Conservation (phyloP, 2,329 filamentous ascomycete genomes). For the Botrytis galanthina region DNA sequence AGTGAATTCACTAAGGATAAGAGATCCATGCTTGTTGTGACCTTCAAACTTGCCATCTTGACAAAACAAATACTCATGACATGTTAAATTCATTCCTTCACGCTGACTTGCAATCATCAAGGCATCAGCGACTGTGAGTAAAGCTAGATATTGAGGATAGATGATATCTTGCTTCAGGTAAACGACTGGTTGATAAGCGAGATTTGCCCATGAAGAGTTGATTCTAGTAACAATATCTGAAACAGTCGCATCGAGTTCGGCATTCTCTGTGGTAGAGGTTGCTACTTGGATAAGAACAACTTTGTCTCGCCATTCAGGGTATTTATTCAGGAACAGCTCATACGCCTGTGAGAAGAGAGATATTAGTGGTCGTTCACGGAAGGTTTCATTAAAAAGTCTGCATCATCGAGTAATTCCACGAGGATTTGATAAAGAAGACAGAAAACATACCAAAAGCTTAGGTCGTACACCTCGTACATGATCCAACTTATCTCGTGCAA, state of each 20-base stretch:
- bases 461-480: constrained; percentile 88
- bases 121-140: constrained; percentile 84
- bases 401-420: not conserved
- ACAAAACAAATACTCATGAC: constrained; percentile 89
- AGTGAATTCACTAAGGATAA: constrained; percentile 94
- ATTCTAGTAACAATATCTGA: constrained; percentile 94
- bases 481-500: constrained; percentile 91
- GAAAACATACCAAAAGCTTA: constrained; percentile 63
- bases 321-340: constrained; percentile 90
- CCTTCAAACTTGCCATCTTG: constrained; percentile 74
- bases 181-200: constrained; percentile 88
- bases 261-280: constrained; percentile 83
- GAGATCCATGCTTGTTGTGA: constrained; percentile 77
- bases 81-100: constrained; percentile 96
- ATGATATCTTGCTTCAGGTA: constrained; percentile 95
- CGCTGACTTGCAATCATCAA: constrained; percentile 94
- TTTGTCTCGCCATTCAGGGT: constrained; percentile 84
- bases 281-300: constrained; percentile 93
- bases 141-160: constrained; percentile 87
- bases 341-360: constrained; percentile 50
- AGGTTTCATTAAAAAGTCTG: not conserved
- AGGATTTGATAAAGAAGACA: not conserved
- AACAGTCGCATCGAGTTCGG: constrained; percentile 81
- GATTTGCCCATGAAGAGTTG: constrained; percentile 85
- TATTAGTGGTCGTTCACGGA: not conserved